Conservation (phyloP, 805 yeast species). For the Kurtzmaniella cleridarum region DNA sequence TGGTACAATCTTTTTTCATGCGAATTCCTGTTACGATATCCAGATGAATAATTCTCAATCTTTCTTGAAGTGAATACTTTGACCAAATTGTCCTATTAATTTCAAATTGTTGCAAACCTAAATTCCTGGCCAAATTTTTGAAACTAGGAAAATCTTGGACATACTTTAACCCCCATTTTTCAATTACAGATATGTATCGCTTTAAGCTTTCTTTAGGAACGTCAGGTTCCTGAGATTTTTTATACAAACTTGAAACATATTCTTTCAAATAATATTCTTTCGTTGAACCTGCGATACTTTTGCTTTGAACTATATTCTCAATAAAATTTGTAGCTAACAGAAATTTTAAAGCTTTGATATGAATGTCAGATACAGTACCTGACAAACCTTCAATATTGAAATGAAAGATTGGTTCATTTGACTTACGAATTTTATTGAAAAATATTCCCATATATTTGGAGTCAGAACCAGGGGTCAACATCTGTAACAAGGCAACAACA, state of each 20-base stretch:
- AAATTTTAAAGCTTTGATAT: conserved; percentile 14
- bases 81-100: conserved; percentile 19
- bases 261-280: conserved; percentile 14
- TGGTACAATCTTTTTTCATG: conserved; percentile 13
- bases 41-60: conserved; percentile 19
- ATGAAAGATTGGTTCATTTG: conserved; percentile 12
- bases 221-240: neutral
- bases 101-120: conserved; percentile 23
- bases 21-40: conserved; percentile 19
- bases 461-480: conserved; percentile 19
- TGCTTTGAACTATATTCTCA: conserved; percentile 12
- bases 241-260: neutral
- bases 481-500: conserved; percentile 16
- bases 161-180: neutral
- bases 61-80: conserved; percentile 15
- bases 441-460: conserved; percentile 21
- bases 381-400: conserved; percentile 13
- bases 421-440: conserved; percentile 13
- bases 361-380: conserved; percentile 10
- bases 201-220: conserved; percentile 13
- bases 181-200: neutral
- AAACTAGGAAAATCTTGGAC: conserved; percentile 12
- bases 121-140: conserved; percentile 16
- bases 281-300: conserved; percentile 6
- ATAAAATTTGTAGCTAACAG: conserved; percentile 16